Percentiles rank a stretch among this genome's conserved stretches.
These are phyloP conservation scores for Suhomyces kilbournensis DNA, from an alignment of 805 yeast genomes.

Conservation along the genomic window DNA sequence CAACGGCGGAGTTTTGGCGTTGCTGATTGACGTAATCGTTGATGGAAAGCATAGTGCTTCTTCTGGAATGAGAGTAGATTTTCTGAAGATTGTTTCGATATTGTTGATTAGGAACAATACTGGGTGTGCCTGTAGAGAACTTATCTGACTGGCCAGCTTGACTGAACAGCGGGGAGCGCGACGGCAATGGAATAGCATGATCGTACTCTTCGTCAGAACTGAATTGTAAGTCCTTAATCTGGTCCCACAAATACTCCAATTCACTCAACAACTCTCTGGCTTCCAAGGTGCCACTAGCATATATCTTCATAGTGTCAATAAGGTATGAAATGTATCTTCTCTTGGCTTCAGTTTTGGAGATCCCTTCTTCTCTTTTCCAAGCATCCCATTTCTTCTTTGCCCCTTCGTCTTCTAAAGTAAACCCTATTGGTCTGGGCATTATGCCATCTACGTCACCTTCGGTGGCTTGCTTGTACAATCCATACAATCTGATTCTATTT, in stretches of 20 bases:
- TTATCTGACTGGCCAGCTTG: conserved; percentile 33
- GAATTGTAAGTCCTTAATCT: conserved; percentile 49
- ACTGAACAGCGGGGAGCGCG: conserved; percentile 34
- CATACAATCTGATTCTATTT: conserved; percentile 65
- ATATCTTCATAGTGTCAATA: conserved; percentile 67
- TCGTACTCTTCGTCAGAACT: conserved; percentile 29
- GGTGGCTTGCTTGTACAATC: conserved; percentile 84
- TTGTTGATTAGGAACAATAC: conserved; percentile 23
- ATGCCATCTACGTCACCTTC: conserved; percentile 77
- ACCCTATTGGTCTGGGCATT: conserved; percentile 64
- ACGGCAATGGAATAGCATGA: conserved; percentile 25
- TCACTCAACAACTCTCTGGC: conserved; percentile 64
- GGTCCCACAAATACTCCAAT: conserved; percentile 73
- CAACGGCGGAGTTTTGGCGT: conserved; percentile 15
- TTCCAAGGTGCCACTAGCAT: conserved; percentile 65
- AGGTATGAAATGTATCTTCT: conserved; percentile 63
- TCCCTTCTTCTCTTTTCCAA: conserved; percentile 74
- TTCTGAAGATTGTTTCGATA: conserved; percentile 37
- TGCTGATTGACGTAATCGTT: conserved; percentile 37
- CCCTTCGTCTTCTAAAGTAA: conserved; percentile 58
- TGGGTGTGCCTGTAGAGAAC: conserved; percentile 35
- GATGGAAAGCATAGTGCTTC: conserved; percentile 33
- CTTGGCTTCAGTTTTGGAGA: conserved; percentile 69
- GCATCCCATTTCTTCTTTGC: conserved; percentile 80
- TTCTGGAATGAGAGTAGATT: conserved; percentile 43